phyloP scores from a whole-genome alignment of 352 stramenopile species.

The Globisporangium parvum region DNA sequence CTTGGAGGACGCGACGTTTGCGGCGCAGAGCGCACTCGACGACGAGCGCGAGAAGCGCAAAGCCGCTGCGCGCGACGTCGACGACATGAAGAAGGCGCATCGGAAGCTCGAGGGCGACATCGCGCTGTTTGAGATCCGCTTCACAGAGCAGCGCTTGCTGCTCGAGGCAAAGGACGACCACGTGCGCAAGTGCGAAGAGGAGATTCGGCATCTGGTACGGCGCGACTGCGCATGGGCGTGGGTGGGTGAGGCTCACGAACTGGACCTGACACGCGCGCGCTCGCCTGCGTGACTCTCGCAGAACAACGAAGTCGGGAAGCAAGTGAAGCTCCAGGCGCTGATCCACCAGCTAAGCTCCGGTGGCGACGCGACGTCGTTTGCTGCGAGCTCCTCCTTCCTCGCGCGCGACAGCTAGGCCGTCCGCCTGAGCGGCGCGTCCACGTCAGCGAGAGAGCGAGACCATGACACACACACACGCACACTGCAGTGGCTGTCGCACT shows the following conservation, averaged over 20 bases:
- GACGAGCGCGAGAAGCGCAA: slow-evolving; percentile 58
- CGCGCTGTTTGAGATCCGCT: slow-evolving; percentile 52
- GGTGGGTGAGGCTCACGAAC: too few species aligned
- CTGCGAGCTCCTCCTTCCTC: slow-evolving; percentile 46
- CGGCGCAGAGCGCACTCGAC: slow-evolving; percentile 43
- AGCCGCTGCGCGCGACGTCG: slow-evolving; percentile 37
- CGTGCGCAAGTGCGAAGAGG: slow-evolving; percentile 55
- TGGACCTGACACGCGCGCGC: too few species aligned
- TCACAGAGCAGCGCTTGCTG: slow-evolving; percentile 48
- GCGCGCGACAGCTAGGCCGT: slow-evolving; percentile 38
- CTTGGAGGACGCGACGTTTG: slow-evolving; percentile 41
- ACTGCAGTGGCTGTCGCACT: neutral
- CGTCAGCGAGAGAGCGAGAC: neutral
- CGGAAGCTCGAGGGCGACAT: slow-evolving; percentile 63
- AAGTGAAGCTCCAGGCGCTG: slow-evolving; percentile 74
- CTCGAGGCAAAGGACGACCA: slow-evolving; percentile 59
- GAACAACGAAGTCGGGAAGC: slow-evolving; percentile 73
- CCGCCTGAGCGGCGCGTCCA: too few species aligned
- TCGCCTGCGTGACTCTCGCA: slow-evolving; percentile 10
- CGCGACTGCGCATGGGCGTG: too few species aligned
- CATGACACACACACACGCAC: neutral
- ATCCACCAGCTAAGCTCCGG: slow-evolving; percentile 81
- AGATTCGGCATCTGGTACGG: slow-evolving; percentile 72
- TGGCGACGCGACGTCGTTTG: slow-evolving; percentile 38
- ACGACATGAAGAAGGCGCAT: slow-evolving; percentile 59